Evolutionary conservation across 2,329 filamentous ascomycete species (phyloP).

Genomic region (Chaetomiaceae sp.): DNA sequence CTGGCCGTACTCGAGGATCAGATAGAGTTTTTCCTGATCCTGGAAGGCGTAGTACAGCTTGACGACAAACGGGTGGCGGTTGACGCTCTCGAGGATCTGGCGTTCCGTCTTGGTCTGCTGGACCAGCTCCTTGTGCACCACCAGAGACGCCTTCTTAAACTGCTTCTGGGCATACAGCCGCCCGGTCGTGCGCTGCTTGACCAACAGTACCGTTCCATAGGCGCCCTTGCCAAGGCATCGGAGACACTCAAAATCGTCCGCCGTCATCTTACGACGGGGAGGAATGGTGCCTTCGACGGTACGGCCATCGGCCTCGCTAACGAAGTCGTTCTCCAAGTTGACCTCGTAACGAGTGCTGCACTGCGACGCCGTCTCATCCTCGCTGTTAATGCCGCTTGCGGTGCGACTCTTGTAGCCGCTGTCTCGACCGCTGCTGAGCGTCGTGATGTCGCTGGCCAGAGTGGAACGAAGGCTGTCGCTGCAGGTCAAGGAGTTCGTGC

Average conservation of each 20-base stretch:
- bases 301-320: slow-evolving; percentile 59
- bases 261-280: slow-evolving; percentile 75
- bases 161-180: slow-evolving; percentile 96
- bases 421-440: slow-evolving; percentile 54
- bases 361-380: slow-evolving; percentile 66
- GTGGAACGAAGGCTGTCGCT: slow-evolving; percentile 43
- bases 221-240: slow-evolving; percentile 94
- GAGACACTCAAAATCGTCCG: slow-evolving; percentile 83
- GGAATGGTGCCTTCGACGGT: slow-evolving; percentile 52
- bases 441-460: slow-evolving; percentile 40
- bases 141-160: slow-evolving; percentile 93
- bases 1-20: slow-evolving; percentile 96
- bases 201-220: slow-evolving; percentile 89
- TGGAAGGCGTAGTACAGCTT: slow-evolving; percentile 99
- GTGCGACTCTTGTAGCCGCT: slow-evolving; percentile 49
- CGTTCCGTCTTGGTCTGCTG: slow-evolving; percentile 98
- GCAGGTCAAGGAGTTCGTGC: slow-evolving; percentile 53
- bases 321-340: slow-evolving; percentile 76
- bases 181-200: slow-evolving; percentile 83
- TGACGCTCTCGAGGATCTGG: slow-evolving; percentile 90
- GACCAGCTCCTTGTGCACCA: slow-evolving; percentile 90
- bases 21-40: slow-evolving; percentile 93
- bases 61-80: slow-evolving; percentile 94
- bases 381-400: slow-evolving; percentile 52
- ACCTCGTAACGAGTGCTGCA: slow-evolving; percentile 78